phyloP scores from a whole-genome alignment of 176 grass and related monocot species.

The Elymus sibiricus region DNA sequence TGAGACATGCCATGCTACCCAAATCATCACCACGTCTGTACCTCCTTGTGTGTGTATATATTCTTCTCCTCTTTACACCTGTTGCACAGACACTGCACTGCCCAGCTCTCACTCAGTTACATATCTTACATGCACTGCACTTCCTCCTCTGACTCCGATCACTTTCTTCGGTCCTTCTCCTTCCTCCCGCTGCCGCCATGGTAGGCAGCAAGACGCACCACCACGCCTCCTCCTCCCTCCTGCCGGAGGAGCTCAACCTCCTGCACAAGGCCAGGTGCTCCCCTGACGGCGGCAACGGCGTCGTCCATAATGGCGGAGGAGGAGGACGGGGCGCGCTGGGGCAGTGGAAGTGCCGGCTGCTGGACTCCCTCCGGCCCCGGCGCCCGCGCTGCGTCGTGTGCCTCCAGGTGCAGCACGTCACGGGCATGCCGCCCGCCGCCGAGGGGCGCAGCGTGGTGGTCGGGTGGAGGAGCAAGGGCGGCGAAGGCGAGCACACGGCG shows the following conservation, averaged over 20 bases:
- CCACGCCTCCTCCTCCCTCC: conserved; percentile 38
- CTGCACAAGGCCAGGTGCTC: conserved; percentile 46
- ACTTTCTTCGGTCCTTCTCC: neutral
- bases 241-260: conserved; percentile 68
- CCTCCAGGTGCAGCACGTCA: conserved; percentile 78
- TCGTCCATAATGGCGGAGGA: neutral
- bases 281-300: conserved; percentile 1
- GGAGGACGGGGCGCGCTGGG: conserved; percentile 18
- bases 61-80: conserved; percentile 23
- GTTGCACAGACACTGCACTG: neutral
- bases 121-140: neutral
- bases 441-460: conserved; percentile 62
- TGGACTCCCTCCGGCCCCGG: conserved; percentile 42
- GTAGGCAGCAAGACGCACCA: conserved; percentile 50
- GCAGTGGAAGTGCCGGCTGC: conserved; percentile 61
- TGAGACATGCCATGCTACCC: conserved; percentile 70
- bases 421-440: conserved; percentile 40
- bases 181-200: conserved; percentile 25
- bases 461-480: conserved; percentile 71
- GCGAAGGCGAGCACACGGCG: conserved; percentile 72
- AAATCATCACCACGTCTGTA: conserved; percentile 60
- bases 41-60: conserved; percentile 31
- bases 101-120: neutral
- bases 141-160: neutral
- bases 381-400: conserved; percentile 62